phyloP scores from a whole-genome alignment of 805 yeast species.

The Candida chilensis region DNA sequence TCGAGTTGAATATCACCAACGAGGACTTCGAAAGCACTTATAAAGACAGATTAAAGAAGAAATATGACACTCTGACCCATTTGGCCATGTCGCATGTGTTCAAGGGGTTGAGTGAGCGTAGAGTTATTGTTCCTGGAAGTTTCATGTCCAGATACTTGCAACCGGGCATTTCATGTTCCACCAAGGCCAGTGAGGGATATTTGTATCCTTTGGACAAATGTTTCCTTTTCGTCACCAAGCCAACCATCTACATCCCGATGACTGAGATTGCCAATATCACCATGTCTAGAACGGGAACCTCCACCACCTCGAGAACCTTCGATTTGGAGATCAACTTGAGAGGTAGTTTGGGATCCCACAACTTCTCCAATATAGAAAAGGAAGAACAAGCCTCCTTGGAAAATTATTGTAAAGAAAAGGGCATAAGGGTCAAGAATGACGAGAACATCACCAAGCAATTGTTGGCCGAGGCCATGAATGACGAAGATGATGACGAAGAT shows the following conservation, averaged over 20 bases:
- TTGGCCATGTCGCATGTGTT: conserved; percentile 81
- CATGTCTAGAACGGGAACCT: conserved; percentile 83
- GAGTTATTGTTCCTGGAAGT: conserved; percentile 77
- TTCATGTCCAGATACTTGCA: conserved; percentile 69
- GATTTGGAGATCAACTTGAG: conserved; percentile 76
- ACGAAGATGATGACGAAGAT: conserved; percentile 41
- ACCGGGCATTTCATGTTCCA: conserved; percentile 85
- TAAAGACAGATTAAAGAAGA: conserved; percentile 63
- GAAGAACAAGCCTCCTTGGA: conserved; percentile 84
- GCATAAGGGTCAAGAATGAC: conserved; percentile 76
- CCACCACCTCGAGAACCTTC: conserved; percentile 79
- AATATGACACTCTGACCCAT: conserved; percentile 78
- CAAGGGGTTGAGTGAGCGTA: conserved; percentile 82
- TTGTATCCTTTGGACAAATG: conserved; percentile 90
- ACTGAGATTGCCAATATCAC: conserved; percentile 69
- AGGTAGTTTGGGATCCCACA: conserved; percentile 59
- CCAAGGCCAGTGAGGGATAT: conserved; percentile 93
- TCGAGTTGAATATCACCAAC: conserved; percentile 79
- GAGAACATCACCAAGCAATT: conserved; percentile 80
- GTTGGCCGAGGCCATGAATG: conserved; percentile 68
- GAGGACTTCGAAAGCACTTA: conserved; percentile 71
- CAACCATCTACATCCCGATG: conserved; percentile 85
- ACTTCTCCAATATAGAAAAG: conserved; percentile 80
- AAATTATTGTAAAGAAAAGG: conserved; percentile 66
- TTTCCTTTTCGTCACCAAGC: conserved; percentile 84